Evolutionary conservation across 768 basidiomycete genomes (phyloP), one percentile per base, ranked within the genome.

Genomic region (Kwoniella dendrophila): DNA sequence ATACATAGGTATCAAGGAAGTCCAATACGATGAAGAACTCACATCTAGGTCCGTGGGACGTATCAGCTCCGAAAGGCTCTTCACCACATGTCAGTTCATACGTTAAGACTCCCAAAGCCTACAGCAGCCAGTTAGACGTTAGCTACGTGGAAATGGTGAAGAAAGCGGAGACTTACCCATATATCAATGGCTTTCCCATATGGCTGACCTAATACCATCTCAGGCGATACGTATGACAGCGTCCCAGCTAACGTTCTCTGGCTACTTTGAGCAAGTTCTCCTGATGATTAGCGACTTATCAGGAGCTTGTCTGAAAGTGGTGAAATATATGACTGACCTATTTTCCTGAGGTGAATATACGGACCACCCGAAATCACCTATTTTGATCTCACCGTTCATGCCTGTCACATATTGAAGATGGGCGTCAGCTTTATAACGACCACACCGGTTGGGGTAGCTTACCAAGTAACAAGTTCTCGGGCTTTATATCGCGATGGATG

Each of bases 401-500:
- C 78, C 78, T 72, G 58, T 20, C 29, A 47, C 26, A 14, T 14
- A 26, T 16, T 24, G 16, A 47, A 24, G 12, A 27, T 5, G 45
- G 22, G 4, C 16, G 49, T 51, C 30, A 51, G 29, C 29, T 33
- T 29, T 3, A 12, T 8, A 26, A 10, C 33, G 30, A 12, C 22
- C 34, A 22, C n/a, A 54, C 32, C 20, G 38, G 38, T 4, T 16
- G 38, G 7, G 24, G 11, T 40, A 30, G n/a, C 59, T 29, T 85
- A 11, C 94, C 94, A 6, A 98, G 81, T 27, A 99, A 83, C 45
- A 99, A 81, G 78, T 99, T 99, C 81, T 99, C 95, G 0, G 96
- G 96, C 79, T 99, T 99, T 81, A 99, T 98, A 72, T 99, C 96
- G 27, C 96, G 86, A 80, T 99, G 96, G 53, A 98, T 99, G 73